Evolutionary conservation across 2,329 filamentous ascomycete species (phyloP).

Genomic region (Fusarium longipes): DNA sequence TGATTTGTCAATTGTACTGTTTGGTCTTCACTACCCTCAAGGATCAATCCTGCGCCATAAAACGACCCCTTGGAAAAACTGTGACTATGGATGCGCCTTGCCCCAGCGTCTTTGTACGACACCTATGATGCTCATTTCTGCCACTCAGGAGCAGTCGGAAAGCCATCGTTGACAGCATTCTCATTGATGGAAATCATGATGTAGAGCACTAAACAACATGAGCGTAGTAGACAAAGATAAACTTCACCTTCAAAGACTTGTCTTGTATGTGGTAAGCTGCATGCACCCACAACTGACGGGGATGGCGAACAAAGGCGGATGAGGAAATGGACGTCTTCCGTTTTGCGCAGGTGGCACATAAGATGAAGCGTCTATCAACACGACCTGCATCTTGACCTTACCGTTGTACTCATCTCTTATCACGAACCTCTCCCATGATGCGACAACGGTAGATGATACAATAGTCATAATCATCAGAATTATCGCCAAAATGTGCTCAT

Average conservation of each 20-base stretch:
- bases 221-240: not conserved
- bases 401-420: too few relatives aligned
- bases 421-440: too few relatives aligned
- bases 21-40: not conserved
- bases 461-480: not conserved
- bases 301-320: not conserved
- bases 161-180: too few relatives aligned
- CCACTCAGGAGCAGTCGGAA: not conserved
- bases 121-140: not conserved
- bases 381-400: fast-evolving
- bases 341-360: not conserved
- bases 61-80: not conserved
- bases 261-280: too few relatives aligned
- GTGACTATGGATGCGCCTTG: not conserved
- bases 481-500: not conserved
- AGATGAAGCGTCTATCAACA: not conserved
- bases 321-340: not conserved
- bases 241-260: not conserved
- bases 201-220: not conserved
- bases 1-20: not conserved
- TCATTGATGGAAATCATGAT: too few relatives aligned
- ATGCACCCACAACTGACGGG: too few relatives aligned
- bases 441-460: too few relatives aligned
- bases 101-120: not conserved
- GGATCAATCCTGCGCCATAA: not conserved